Evolutionary conservation across 2,329 filamentous ascomycete genomes (phyloP), one percentile per base, ranked within the genome.

Genomic region (Phoma sp.): DNA sequence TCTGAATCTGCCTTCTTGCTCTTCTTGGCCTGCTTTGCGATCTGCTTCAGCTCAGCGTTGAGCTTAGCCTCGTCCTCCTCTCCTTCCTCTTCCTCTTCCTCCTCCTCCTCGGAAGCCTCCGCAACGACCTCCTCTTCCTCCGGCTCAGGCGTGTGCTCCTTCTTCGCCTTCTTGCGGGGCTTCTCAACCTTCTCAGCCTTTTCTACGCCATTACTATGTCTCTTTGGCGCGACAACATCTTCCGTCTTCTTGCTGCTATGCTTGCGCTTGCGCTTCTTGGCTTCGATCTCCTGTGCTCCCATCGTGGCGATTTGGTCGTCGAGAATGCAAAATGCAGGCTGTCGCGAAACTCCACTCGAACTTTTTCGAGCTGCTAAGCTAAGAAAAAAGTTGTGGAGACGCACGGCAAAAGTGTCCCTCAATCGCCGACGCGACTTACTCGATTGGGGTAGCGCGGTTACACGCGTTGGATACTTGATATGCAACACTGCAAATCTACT

Each of bases 211-310:
- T 71, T 73, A 55, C 74, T 73, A 54, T 76, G 70, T 40, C 61
- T 60, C 43, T 67, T 59, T 21, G 64, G 62, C n/a, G 62, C 47
- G 22, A 58, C 61, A 25, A 49, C 55, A 25, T 69, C 69, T 10
- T 73, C 71, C 24, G 65, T 62, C 51, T 69, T 68, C 46, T 75
- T 70, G 64, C 65, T 69, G 56, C 70, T 74, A 62, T 81, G 78
- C 70, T 80, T 81, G 62, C 79, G 71, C 74, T 81, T 81, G 47
- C 78, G 76, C 70, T 81, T 81, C 55, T 77, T 79, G 8, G 73
- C 70, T 22, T 77, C 73, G 40, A 76, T 67, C 49, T 77, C 76
- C 49, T 69, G 61, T 54, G 73, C 60, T 41, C 73, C 71, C 73
- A 77, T 77, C 25, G 58, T 72, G 62, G 37, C 19, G 47, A 37